These are phyloP conservation scores for Hordeum pubiflorum DNA, from an alignment of 202 grass and related monocot species.

Conservation along the genomic window DNA sequence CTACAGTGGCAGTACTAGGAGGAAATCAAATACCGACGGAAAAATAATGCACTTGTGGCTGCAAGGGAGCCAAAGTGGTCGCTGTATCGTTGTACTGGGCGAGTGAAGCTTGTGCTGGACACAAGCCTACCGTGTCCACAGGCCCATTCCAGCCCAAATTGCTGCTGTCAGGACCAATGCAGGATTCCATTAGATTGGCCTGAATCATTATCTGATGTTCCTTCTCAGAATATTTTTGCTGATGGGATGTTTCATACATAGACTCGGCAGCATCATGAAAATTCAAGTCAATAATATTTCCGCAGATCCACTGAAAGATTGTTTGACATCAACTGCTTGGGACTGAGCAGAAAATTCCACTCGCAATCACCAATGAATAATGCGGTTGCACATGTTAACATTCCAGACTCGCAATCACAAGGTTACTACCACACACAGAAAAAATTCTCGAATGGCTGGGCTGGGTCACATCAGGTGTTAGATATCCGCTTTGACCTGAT, in stretches of 20 bases:
- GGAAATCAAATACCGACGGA: background rate
- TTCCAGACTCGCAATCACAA: constrained; percentile 15
- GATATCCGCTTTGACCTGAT: constrained; percentile 12
- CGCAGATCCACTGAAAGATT: background rate
- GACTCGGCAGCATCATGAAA: background rate
- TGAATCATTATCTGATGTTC: background rate
- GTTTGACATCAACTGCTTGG: background rate
- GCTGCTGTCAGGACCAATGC: background rate
- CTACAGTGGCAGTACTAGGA: background rate
- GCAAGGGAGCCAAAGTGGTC: background rate
- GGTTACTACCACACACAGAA: background rate
- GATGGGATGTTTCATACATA: background rate
- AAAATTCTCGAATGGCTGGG: background rate
- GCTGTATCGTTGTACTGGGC: background rate
- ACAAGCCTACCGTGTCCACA: background rate
- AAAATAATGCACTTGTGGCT: background rate
- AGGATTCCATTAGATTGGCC: background rate
- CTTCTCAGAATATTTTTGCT: background rate
- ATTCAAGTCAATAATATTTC: background rate
- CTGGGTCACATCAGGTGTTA: constrained; percentile 26
- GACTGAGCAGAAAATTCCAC: background rate
- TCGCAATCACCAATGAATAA: background rate
- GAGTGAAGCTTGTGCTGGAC: background rate
- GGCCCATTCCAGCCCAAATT: background rate
- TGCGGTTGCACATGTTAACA: constrained; percentile 11